Evolutionary conservation across 305 asterid genomes (phyloP), one percentile per base, ranked within the genome.

Genomic region (Petunia hybrid): DNA sequence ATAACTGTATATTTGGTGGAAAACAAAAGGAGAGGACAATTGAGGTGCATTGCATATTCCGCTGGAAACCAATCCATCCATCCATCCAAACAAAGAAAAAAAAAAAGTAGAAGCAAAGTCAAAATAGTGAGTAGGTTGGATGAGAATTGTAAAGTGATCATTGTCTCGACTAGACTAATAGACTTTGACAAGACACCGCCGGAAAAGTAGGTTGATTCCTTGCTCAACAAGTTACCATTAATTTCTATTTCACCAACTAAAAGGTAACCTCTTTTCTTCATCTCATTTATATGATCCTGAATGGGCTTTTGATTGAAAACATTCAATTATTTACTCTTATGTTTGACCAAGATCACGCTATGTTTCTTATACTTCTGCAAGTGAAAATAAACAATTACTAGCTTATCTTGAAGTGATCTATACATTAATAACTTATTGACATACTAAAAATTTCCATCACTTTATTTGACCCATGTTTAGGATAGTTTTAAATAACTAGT

Each of bases 181-280:
- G 64, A 73, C 82, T 67, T 82, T 80, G 83, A 81, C 81, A 71
- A 69, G 31, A 63, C 36, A 13, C 13, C 43, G 85, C 86, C 85
- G 83, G 78, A 83, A 22, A 80, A 85, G 69, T 76, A 36, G 60
- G 35, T 57, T 66, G 45, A 40, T 62, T 16, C 41, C 35, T 38
- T 43, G 9, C 56, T 51, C 53, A 56, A 46, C 40, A 45, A 81
- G 2, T 73, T 48, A 43, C 40, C 57, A 16, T 22, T 51, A 22
- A 70, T 70, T 69, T 48, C 78, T 46, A 36, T 71, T 45, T 22
- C 77, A 81, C 78, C 53, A 36, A 62, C 77, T 14, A 62, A 36
- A 39, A 55, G 85, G 88, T 82, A 77, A 67, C 22, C 13, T 31
- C 35, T 9, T 5, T 51, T 40, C 6, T 76, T 46, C 53, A 64